Base-by-base conservation (phyloP, 129 eudicot species). In the Escallonia herrerae region DNA sequence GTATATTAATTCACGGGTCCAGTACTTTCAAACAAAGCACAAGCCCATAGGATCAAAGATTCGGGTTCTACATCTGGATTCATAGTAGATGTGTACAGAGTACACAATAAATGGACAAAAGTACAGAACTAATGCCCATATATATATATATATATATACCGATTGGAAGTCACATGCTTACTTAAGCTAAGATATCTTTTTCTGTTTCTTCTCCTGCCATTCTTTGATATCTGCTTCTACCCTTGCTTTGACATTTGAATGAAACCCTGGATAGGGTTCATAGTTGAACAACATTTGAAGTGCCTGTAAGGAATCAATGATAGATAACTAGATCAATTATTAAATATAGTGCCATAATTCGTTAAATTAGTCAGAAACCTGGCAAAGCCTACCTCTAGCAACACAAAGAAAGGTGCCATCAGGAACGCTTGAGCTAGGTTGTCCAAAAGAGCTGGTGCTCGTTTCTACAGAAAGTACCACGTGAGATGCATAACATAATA, bases 231-330 rank as follows among this genome's bases (percentile, higher is more conserved):
- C 74, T 40, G 91, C 91, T 49, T 80, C 93, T n/a, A 82, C 70
- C 68, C 72, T 74, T 40, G 90, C 86, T 76, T 86, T 72, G 56
- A 89, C 99, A 40, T 79, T 58, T 51, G 78, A 80, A 60, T 81
- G 86, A 73, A 94, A 94, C 33, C 99, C 99, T 8, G 96, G 95
- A 71, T 86, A 86, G 47, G 99, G 99, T 62, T 93, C 99, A 48
- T 89, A 89, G 73, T 77, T 79, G 5, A 89, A 70, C 42, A 77
- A 79, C 64, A 82, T 76, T 51, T 80, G 81, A 63, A 93, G 86
- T 58, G 80, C 82, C 98, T 93, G 87, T 58, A 65, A 55, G 33
- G 45, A 51, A 76, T 63, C 12, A 48, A 40, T 2, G 67, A 10
- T 11, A 9, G 63, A 2, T 37, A n/a, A 40, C 7, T 49, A 56